Conservation (phyloP, 2,329 filamentous ascomycete species). For the Cladophialophora bantiana region DNA sequence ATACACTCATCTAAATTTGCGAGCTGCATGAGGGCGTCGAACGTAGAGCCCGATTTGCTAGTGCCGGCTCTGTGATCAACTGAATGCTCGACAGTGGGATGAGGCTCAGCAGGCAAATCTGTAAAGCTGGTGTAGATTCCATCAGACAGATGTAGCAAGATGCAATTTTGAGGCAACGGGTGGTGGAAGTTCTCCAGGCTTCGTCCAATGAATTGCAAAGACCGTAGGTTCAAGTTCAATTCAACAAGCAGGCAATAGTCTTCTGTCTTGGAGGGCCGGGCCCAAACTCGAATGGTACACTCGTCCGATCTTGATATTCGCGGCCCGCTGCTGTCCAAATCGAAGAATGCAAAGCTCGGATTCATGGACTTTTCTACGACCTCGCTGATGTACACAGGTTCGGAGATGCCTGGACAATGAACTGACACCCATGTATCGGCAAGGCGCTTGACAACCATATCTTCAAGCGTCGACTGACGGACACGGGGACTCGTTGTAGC, state of each 20-base stretch:
- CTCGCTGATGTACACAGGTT: conserved; percentile 92
- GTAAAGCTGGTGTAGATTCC: conserved; percentile 80
- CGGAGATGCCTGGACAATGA: conserved; percentile 69
- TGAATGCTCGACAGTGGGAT: conserved; percentile 17
- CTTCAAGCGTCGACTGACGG: conserved; percentile 78
- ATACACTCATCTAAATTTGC: conserved; percentile 89
- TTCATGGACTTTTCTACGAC: conserved; percentile 81
- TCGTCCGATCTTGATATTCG: conserved; percentile 69
- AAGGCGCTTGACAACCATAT: conserved; percentile 72
- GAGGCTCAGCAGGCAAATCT: conserved; percentile 64
- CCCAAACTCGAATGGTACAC: conserved; percentile 77
- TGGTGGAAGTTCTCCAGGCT: conserved; percentile 69
- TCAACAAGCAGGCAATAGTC: conserved; percentile 73
- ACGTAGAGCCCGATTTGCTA: conserved; percentile 70
- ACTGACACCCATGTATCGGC: conserved; percentile 91
- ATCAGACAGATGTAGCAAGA: conserved; percentile 85
- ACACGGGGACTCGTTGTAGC: conserved; percentile 63
- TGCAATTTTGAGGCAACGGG: conserved; percentile 78
- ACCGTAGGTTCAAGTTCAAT: conserved; percentile 72
- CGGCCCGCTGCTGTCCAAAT: conserved; percentile 70
- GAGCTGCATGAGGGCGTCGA: conserved; percentile 85
- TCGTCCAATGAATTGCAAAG: conserved; percentile 79
- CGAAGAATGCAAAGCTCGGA: conserved; percentile 86
- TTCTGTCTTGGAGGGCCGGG: conserved; percentile 61
- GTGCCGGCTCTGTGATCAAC: conserved; percentile 29